These are phyloP conservation scores for Calocybe cyanea DNA, from an alignment of 768 basidiomycete genomes.

Conservation along the genomic window DNA sequence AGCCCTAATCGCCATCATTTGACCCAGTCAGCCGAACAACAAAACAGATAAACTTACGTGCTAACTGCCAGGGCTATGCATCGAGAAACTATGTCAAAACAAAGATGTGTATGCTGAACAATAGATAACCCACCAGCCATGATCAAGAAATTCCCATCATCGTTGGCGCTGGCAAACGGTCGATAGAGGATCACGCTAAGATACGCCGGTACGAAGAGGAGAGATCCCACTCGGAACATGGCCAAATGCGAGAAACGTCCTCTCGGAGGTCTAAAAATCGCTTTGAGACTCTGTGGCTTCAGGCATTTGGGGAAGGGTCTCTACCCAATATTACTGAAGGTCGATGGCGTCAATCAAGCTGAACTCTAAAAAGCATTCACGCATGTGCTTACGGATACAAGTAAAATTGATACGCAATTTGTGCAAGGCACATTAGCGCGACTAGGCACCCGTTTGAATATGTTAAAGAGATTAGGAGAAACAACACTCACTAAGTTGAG, in stretches of 20 bases:
- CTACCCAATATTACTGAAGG: constrained; percentile 61
- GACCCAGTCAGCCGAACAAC: constrained; percentile 1
- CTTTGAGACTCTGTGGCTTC: constrained; percentile 6
- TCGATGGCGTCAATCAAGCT: not conserved
- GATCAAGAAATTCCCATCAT: constrained; percentile 71
- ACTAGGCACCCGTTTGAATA: constrained; percentile 37
- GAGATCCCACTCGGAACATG: constrained; percentile 87
- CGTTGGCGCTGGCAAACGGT: constrained; percentile 62
- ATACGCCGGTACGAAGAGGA: constrained; percentile 89
- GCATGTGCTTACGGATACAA: constrained; percentile 69
- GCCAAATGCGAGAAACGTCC: constrained; percentile 80
- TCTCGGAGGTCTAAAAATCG: constrained; percentile 61
- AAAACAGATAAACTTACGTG: constrained; percentile 58
- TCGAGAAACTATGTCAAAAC: constrained; percentile 6
- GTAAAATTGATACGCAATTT: constrained; percentile 89
- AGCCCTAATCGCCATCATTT: constrained; percentile 45
- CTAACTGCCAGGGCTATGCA: constrained; percentile 63
- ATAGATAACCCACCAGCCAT: constrained; percentile 64
- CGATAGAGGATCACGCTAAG: constrained; percentile 75
- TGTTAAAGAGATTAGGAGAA: not conserved
- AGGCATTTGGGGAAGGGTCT: constrained; percentile 9
- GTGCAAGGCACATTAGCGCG: constrained; percentile 91
- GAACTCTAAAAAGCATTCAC: not conserved
- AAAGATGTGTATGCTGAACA: constrained; percentile 9
- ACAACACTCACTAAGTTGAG: constrained; percentile 69